Conservation (phyloP, 352 stramenopile species). For the Phytophthora citrophthora region DNA sequence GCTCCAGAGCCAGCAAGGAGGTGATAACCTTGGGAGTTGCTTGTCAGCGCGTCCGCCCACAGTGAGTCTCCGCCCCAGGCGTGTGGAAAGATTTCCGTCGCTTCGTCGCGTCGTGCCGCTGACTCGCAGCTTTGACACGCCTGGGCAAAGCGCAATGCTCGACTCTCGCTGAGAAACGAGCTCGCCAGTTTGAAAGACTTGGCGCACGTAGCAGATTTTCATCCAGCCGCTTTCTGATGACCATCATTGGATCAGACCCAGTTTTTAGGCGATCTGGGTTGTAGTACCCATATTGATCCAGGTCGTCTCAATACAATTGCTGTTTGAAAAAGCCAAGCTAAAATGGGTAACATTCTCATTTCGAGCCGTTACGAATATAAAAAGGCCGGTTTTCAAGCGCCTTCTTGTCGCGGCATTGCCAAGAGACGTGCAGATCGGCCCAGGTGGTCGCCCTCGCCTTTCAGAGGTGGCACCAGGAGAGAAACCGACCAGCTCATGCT, state of each 20-base stretch:
- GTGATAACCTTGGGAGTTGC: constrained; percentile 2
- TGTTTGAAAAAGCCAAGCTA: no score
- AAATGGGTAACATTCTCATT: no score
- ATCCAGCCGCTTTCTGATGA: constrained; percentile 24
- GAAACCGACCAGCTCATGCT: constrained; percentile 55
- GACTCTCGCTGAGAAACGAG: constrained; percentile 28
- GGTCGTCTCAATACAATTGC: no score
- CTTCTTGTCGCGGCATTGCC: constrained; percentile 35
- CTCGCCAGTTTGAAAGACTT: constrained; percentile 10
- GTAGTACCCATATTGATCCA: no score
- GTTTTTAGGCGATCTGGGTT: neutral
- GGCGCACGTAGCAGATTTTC: constrained; percentile 2
- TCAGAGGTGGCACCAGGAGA: constrained; percentile 38
- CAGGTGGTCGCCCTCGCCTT: constrained; percentile 40
- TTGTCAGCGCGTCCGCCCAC: constrained; percentile 14
- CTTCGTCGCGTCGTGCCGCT: constrained; percentile 22
- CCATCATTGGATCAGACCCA: constrained; percentile 16
- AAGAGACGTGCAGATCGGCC: constrained; percentile 48
- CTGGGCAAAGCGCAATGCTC: constrained; percentile 8
- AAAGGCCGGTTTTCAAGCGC: constrained; percentile 10
- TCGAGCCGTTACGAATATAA: constrained; percentile 31
- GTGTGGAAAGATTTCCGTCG: constrained; percentile 26
- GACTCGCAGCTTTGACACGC: constrained; percentile 17
- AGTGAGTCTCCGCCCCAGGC: neutral
- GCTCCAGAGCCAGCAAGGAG: constrained; percentile 1